Conservation (phyloP, 345 rosid species). For the Syzygium jambos region DNA sequence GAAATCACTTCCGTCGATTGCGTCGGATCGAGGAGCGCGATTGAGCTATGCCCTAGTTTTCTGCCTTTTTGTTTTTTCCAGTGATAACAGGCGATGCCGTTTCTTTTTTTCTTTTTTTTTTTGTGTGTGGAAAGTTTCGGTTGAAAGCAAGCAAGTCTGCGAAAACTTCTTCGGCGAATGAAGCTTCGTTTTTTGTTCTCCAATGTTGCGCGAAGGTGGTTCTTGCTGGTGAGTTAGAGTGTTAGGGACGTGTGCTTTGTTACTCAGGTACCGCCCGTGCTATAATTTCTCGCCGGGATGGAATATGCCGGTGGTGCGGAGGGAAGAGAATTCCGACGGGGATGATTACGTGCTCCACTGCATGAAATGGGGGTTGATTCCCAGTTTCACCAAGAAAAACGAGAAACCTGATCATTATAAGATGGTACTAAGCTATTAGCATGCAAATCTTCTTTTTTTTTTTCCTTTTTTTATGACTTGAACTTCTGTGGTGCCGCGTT, state of each 20-base stretch:
- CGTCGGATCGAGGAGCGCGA: not conserved
- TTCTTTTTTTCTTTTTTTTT: not conserved
- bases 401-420: slow-evolving; percentile 81
- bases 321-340: slow-evolving; percentile 32
- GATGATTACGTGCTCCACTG: slow-evolving; percentile 47
- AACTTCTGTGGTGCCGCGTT: not conserved
- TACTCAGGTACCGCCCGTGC: slow-evolving; percentile 62
- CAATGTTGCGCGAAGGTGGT: not conserved
- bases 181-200: not conserved
- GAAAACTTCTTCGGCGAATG: not conserved
- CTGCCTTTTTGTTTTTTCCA: not conserved
- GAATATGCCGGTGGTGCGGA: slow-evolving; percentile 54
- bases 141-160: not conserved
- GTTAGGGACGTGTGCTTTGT: not conserved
- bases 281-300: slow-evolving; percentile 71
- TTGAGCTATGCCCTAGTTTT: not conserved
- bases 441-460: not conserved
- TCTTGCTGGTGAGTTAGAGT: not conserved
- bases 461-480: not conserved
- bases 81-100: not conserved
- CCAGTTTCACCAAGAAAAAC: slow-evolving; percentile 62
- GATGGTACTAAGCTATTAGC: slow-evolving; percentile 38
- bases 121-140: not conserved
- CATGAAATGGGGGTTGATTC: slow-evolving; percentile 93
- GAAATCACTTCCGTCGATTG: not conserved